phyloP scores from a whole-genome alignment of 768 basidiomycete species.

The Calvatia gigantea region DNA sequence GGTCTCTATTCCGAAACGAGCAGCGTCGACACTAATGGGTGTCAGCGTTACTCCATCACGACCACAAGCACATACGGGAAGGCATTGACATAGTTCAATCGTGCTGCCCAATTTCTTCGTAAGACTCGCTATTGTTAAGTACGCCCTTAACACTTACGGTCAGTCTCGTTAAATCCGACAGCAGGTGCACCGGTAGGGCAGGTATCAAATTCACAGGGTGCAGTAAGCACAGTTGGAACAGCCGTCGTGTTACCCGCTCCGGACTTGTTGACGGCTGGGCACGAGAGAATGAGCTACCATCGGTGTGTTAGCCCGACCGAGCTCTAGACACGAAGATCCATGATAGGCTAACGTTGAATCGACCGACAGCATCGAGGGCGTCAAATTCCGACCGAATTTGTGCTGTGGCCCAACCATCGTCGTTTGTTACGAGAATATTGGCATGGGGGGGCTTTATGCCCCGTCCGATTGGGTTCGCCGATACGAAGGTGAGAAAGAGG shows the following conservation, averaged over 20 bases:
- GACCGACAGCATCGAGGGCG: constrained; percentile 33
- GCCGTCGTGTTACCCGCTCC: constrained; percentile 41
- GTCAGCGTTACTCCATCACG: too few relatives aligned
- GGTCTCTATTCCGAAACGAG: constrained; percentile 34
- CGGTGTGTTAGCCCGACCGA: background rate
- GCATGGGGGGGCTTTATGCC: too few relatives aligned
- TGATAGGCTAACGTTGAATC: constrained; percentile 29
- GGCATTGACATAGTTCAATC: constrained; percentile 33
- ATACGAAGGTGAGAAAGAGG: constrained; percentile 1
- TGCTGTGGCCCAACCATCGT: constrained; percentile 44
- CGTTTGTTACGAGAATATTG: constrained; percentile 31
- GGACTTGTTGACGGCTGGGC: constrained; percentile 42
- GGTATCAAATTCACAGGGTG: constrained; percentile 44
- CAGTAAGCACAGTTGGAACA: constrained; percentile 28
- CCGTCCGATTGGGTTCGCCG: constrained; percentile 3
- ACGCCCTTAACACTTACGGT: constrained; percentile 25
- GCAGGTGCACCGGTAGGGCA: constrained; percentile 43
- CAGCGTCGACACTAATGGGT: constrained; percentile 26
- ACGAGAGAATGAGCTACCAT: constrained; percentile 41
- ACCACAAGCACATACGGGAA: constrained; percentile 32
- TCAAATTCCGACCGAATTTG: constrained; percentile 39
- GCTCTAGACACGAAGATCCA: background rate
- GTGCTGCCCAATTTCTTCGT: constrained; percentile 15
- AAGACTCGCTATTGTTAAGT: background rate
- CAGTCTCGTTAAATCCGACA: constrained; percentile 34